phyloP scores from a whole-genome alignment of 306 rosid genomes.

The Inga oerstediana region DNA sequence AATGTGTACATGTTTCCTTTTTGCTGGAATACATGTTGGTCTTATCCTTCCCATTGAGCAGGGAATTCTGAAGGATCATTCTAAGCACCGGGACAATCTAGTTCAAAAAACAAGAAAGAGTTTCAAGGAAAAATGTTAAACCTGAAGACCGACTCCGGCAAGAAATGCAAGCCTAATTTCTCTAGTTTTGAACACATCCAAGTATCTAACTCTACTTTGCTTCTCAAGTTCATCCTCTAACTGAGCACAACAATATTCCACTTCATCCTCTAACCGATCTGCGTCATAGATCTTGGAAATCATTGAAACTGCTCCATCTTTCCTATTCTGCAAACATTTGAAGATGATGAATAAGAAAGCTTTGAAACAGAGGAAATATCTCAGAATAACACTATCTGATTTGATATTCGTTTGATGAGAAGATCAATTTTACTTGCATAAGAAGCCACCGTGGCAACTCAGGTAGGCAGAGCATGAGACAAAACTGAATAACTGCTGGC shows the following conservation, averaged over 20 bases:
- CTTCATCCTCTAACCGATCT: slow-evolving; percentile 78
- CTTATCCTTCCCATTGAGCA: too few relatives aligned
- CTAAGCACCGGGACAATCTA: background rate
- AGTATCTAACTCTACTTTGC: slow-evolving; percentile 42
- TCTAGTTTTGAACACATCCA: slow-evolving; percentile 66
- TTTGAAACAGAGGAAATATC: background rate
- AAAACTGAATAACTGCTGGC: slow-evolving; percentile 83
- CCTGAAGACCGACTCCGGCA: slow-evolving; percentile 90
- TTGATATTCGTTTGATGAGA: background rate
- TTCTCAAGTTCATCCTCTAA: slow-evolving; percentile 62
- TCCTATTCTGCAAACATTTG: slow-evolving; percentile 49
- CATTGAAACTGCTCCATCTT: slow-evolving; percentile 64
- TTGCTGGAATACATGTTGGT: background rate
- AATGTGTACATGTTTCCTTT: background rate
- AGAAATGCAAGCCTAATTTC: slow-evolving; percentile 86
- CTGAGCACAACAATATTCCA: slow-evolving; percentile 61
- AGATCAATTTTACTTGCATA: slow-evolving; percentile 51
- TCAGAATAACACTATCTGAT: background rate
- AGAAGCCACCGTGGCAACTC: slow-evolving; percentile 97
- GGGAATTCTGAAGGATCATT: background rate
- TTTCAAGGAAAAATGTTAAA: background rate
- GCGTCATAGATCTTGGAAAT: slow-evolving; percentile 73
- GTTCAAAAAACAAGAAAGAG: background rate
- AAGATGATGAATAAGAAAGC: background rate
- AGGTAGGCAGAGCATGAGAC: slow-evolving; percentile 75